A percentile compares a stretch with the other conserved stretches of the same genome.
These are phyloP conservation scores for Fraxinus americana DNA, from an alignment of 257 asterid genomes.

Conservation along the genomic window DNA sequence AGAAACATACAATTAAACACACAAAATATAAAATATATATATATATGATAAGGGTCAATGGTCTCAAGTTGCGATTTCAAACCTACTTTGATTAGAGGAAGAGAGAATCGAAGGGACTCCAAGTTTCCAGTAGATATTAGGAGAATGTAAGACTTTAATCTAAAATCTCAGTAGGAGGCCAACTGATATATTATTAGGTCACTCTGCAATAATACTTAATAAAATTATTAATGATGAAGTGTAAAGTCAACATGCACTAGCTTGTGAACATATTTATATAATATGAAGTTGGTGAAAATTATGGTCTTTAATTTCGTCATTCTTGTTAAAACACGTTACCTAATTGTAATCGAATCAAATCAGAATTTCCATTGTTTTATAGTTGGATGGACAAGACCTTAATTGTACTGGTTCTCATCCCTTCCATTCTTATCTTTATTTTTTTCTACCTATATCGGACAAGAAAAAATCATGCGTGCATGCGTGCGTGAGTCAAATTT, in stretches of 20 bases:
- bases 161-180: no score
- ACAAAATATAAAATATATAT: no score
- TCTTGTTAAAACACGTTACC: conserved; percentile 10
- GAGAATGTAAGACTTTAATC: no score
- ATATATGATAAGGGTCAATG: no score
- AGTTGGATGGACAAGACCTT: conserved; percentile 13
- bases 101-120: neutral
- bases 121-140: conserved; percentile 5
- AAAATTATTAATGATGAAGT: no score
- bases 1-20: no score
- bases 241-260: no score
- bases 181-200: no score
- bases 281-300: conserved; percentile 34
- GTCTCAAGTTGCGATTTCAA: no score
- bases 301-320: conserved; percentile 30
- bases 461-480: neutral
- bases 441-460: neutral
- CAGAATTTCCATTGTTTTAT: conserved; percentile 22
- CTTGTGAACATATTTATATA: neutral
- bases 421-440: neutral
- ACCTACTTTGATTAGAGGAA: no score
- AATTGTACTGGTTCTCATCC: neutral
- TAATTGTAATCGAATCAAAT: conserved; percentile 32
- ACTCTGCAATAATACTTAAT: no score
- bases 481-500: neutral